Evolutionary conservation across 495 filamentous ascomycete genomes (phyloP).

Genomic region (Annulohypoxylon maeteangense): DNA sequence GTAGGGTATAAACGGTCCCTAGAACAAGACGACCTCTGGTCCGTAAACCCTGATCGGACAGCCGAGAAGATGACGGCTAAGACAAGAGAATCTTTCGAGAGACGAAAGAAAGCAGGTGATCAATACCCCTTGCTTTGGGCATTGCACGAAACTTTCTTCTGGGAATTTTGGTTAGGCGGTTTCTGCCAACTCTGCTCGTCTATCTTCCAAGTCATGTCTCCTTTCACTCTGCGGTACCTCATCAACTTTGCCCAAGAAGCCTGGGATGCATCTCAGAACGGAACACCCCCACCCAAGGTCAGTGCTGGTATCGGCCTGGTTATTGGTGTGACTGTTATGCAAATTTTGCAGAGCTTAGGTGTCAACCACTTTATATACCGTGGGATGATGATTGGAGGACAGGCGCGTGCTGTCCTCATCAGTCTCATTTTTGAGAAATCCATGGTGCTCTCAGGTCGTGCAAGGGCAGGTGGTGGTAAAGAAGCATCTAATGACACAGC

Average conservation of each 20-base stretch:
- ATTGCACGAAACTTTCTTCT: constrained; percentile 85
- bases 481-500: constrained; percentile 47
- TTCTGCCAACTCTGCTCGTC: constrained; percentile 77
- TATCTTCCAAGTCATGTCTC: constrained; percentile 76
- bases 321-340: constrained; percentile 80
- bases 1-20: constrained; percentile 85
- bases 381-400: constrained; percentile 82
- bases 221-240: constrained; percentile 77
- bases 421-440: constrained; percentile 82
- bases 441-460: constrained; percentile 81
- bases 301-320: constrained; percentile 77
- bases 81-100: constrained; percentile 72
- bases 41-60: constrained; percentile 81
- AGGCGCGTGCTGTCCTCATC: constrained; percentile 78
- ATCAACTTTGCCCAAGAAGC: constrained; percentile 84
- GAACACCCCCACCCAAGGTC: constrained; percentile 66
- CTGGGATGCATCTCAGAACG: constrained; percentile 66
- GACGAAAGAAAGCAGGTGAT: constrained; percentile 70
- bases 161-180: constrained; percentile 86
- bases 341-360: constrained; percentile 74
- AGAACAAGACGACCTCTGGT: constrained; percentile 86
- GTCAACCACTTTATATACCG: constrained; percentile 86
- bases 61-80: constrained; percentile 72
- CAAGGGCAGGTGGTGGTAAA: constrained; percentile 74
- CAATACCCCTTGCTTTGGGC: constrained; percentile 82